Base-by-base conservation (phyloP, 352 stramenopile genomes). In the Peronospora destructor region DNA sequence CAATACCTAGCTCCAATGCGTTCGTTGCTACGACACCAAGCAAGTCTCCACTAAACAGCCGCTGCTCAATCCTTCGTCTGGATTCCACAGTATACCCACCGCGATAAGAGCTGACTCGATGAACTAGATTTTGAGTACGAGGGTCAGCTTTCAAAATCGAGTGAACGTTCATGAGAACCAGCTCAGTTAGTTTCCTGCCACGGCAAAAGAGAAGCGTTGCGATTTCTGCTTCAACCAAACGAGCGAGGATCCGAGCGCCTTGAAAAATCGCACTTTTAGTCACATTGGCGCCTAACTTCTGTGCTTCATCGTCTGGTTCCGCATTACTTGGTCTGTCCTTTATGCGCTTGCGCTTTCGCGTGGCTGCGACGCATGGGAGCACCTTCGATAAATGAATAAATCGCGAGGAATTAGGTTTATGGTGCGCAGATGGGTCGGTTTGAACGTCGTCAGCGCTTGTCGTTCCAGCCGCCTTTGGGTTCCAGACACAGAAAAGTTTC, bases 1-100 rank as follows among this genome's bases (percentile, higher is more conserved):
- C 94, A 42, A 99, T 96, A 12, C 96, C 96, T 8, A 99, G 68
- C 59, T 99, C 96, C 8, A 99, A 77, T 3, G 96, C 96, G 57
- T 92, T 97, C 6, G 96, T 99, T 0, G 93, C 91, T 10, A 97
- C 91, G 6, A 99, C 93, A 16, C 91, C 96, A 26, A 97, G 63
- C 4, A 99, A 73, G 11, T 97, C 72, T n/a, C 90, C 88, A 45
- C 70, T 64, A 62, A 98, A 99, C 6, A 99, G 71, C n/a, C 82
- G 66, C 4, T 82, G 55, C 69, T 99, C 96, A 47, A 99, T 99
- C 9, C 69, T 69, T 21, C 95, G 77, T 4, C 96, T 73, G 14
- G 96, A 83, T 6, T 85, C 70, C 25, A 85, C 73, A 1, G 87
- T 95, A 73, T 99, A 99, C 1, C 96, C 96, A 25, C 95, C 96